A percentile compares a stretch with the other conserved stretches of the same genome.
These are phyloP conservation scores for Dysphania ambrosioides DNA, from an alignment of 148 eudicot species.

Conservation along the genomic window DNA sequence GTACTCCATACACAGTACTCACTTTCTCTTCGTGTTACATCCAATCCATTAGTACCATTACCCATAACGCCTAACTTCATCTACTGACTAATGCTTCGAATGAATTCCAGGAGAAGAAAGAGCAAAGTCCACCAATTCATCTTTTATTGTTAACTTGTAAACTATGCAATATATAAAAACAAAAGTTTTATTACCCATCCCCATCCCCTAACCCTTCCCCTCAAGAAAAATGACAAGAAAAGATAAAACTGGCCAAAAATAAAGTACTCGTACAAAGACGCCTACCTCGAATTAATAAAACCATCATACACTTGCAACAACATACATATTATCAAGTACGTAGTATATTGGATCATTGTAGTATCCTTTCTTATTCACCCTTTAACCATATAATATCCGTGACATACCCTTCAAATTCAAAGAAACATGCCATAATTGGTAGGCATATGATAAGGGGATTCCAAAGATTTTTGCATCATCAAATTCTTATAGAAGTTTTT, in stretches of 20 bases:
- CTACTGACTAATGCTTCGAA: background rate
- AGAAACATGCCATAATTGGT: background rate
- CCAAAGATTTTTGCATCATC: slow-evolving; percentile 46
- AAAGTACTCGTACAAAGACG: slow-evolving; percentile 3
- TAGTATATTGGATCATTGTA: background rate
- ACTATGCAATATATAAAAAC: slow-evolving; percentile 5
- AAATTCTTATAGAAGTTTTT: slow-evolving; percentile 55
- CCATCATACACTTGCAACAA: too few species aligned
- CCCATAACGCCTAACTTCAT: slow-evolving; percentile 21
- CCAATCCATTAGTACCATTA: too few species aligned
- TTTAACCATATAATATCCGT: background rate
- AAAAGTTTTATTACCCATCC: background rate
- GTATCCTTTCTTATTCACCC: background rate
- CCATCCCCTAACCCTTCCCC: too few species aligned
- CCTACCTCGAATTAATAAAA: background rate
- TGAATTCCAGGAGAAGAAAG: slow-evolving; percentile 22
- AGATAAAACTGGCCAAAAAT: too few species aligned
- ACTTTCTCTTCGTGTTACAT: too few species aligned
- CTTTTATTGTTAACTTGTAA: slow-evolving; percentile 13
- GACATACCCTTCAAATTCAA: background rate
- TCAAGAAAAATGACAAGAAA: too few species aligned
- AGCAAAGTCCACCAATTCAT: slow-evolving; percentile 10
- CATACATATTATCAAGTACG: too few species aligned
- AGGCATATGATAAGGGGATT: slow-evolving; percentile 42
- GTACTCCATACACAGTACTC: too few species aligned